Evolutionary conservation across 495 filamentous ascomycete genomes (phyloP).

Genomic region (Friedmanniomyces simplex): DNA sequence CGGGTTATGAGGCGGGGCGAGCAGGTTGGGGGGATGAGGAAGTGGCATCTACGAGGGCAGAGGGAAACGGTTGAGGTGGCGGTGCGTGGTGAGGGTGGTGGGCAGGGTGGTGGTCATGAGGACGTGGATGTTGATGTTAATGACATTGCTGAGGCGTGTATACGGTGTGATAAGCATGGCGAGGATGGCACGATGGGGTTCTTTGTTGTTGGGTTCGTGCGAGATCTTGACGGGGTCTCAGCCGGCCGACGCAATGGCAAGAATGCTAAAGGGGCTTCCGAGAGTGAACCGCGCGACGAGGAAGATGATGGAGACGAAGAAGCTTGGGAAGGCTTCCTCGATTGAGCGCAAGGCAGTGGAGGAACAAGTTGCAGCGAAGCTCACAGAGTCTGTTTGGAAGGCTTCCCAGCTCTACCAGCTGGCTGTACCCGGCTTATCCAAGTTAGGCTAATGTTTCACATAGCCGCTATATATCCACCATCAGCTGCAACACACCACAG

Average conservation of each 20-base stretch:
- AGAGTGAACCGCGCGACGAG: background rate
- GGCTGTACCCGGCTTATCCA: too few species aligned
- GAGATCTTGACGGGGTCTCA: conserved; percentile 27
- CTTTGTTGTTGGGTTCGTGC: conserved; percentile 58
- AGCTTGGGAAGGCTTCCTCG: conserved; percentile 3
- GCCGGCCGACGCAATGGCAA: background rate
- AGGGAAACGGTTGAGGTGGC: background rate
- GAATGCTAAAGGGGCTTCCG: background rate
- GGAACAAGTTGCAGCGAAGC: too few species aligned
- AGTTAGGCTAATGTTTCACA: too few species aligned
- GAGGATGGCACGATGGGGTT: conserved; percentile 67
- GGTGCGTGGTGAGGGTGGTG: background rate
- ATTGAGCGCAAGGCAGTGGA: background rate
- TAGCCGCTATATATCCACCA: too few species aligned
- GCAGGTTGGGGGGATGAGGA: conserved; percentile 58
- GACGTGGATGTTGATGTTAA: conserved; percentile 27
- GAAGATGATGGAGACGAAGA: background rate
- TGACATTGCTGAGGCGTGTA: conserved; percentile 46
- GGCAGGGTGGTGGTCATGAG: conserved; percentile 9
- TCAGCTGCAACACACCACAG: too few species aligned
- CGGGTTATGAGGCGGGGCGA: conserved; percentile 55
- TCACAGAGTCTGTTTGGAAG: too few species aligned
- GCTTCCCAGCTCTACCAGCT: too few species aligned
- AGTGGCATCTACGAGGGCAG: conserved; percentile 64
- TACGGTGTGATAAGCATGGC: conserved; percentile 70